Base-by-base conservation (phyloP, 2,329 filamentous ascomycete genomes). In the Microsporum canis region DNA sequence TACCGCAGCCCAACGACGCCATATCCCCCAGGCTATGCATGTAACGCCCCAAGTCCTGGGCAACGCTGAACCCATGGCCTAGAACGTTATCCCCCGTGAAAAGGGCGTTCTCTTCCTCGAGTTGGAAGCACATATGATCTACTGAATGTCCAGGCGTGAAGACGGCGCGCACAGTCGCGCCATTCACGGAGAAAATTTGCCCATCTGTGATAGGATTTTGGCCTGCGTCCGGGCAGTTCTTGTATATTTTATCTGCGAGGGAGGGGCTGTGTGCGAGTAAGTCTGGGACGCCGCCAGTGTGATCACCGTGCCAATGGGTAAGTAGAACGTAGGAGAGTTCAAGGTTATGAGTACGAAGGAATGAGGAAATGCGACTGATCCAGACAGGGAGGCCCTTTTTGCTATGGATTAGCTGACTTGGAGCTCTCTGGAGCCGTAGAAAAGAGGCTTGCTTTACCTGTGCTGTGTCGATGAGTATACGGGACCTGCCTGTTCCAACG, bases 31-130 rank as follows among this genome's bases (percentile, higher is more conserved):
- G 45, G 27, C 89, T 95, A 92, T 64, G 60, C 71, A 78, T 75
- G 60, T 70, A 79, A 0, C 62, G 61, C 2, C 69, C 67, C 0
- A 79, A 66, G 57, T 78, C 69, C 63, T 78, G 74, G 0, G 75
- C 72, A 0, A 71, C 76, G 38, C 67, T 71, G 14, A 68, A 73
- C 0, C 77, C 77, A 51, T 77, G 87, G 0, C 89, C 88, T 0
- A 92, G 79, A 0, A 92, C 87, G 67, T 89, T 91, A 72, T 92
- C 89, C 1, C 85, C 89, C 0, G 88, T 91, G 70, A 92, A 90
- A 77, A 92, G 82, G 53, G 87, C 86, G 62, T 88, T 79, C 69
- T 91, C 79, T 65, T 91, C 87, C 45, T 84, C 79, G 1, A 91
- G 73, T 0, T 88, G 69, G 62, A 94, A 84, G 14, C 81, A 84